Base-by-base conservation (phyloP, 805 yeast species). In the Saturnispora quitensis region DNA sequence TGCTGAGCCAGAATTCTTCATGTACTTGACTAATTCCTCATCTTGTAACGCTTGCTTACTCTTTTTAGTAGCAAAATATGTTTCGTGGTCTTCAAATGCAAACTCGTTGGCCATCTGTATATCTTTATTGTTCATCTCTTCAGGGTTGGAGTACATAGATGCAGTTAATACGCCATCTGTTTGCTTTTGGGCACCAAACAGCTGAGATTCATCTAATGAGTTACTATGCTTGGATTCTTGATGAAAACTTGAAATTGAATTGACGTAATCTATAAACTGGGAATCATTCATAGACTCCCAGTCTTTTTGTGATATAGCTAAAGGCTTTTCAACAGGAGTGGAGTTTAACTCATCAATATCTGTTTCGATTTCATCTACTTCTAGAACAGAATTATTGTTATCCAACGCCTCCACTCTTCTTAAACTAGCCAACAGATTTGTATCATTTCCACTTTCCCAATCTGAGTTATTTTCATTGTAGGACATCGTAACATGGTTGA, bases 61-160 rank as follows among this genome's bases (percentile, higher is more conserved):
- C 22, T 70, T 73, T 61, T 88, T 88, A 58, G 80, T 73, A 9
- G 69, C 72, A 51, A 87, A 81, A 59, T 88, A 88, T 1, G 78
- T 68, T n/a, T 63, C 77, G 60, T 79, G 84, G 55, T 82, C 89
- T 3, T 89, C 89, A 67, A 84, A 86, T 13, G 67, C 69, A 46
- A 74, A 74, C 25, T 65, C 69, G 2, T 64, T 51, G 5, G 65
- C 55, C 38, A 53, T 55, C 10, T 51, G 51, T 1, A 47, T 53
- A 22, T 47, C 53, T 10, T 36, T 22, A 10, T 44, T 47, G 15
- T 40, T 51, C 9, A 40, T 31, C 10, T 40, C 47, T 18, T 53
- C 55, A 13, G 45, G 52, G n/a, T 50, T 28, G 15, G 47, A 31
- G 33, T 45, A 27, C 15, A 34, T 38, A 22, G 40, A 18, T 3